phyloP scores from a whole-genome alignment of 768 basidiomycete species.

The Lentinula aciculospora region DNA sequence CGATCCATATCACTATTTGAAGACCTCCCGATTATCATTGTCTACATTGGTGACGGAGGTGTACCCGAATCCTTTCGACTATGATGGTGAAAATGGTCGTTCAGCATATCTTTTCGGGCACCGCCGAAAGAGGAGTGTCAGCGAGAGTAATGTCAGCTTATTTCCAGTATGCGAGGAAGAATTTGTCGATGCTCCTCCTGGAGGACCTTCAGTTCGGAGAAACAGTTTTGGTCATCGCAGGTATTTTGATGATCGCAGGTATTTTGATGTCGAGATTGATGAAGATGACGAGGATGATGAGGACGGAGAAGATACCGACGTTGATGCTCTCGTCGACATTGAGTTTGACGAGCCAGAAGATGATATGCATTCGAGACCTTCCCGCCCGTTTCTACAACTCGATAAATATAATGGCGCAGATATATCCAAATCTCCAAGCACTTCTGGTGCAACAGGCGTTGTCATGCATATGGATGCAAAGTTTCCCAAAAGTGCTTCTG shows the following conservation, averaged over 20 bases:
- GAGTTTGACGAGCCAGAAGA: not conserved
- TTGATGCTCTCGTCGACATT: constrained; percentile 3
- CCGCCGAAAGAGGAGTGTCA: not conserved
- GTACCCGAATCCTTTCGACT: constrained; percentile 7
- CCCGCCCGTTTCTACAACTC: not conserved
- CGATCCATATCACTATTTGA: not conserved
- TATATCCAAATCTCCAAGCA: not conserved
- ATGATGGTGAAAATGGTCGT: not conserved
- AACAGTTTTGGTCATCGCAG: not conserved
- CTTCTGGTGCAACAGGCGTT: not conserved
- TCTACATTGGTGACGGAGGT: not conserved
- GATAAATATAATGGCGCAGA: too few species aligned
- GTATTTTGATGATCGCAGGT: not conserved
- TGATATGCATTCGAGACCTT: not conserved
- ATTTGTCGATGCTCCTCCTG: not conserved
- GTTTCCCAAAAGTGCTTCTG: not conserved
- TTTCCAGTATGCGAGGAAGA: constrained; percentile 4
- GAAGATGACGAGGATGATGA: constrained; percentile 2
- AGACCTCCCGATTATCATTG: not conserved
- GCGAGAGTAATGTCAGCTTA: not conserved
- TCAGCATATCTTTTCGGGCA: not conserved
- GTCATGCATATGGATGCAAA: not conserved
- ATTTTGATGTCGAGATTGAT: constrained; percentile 2
- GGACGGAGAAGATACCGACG: constrained; percentile 2
- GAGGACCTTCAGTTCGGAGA: not conserved